Conservation (phyloP, 2,329 filamentous ascomycete genomes). For the Paradendryphiella salina region DNA sequence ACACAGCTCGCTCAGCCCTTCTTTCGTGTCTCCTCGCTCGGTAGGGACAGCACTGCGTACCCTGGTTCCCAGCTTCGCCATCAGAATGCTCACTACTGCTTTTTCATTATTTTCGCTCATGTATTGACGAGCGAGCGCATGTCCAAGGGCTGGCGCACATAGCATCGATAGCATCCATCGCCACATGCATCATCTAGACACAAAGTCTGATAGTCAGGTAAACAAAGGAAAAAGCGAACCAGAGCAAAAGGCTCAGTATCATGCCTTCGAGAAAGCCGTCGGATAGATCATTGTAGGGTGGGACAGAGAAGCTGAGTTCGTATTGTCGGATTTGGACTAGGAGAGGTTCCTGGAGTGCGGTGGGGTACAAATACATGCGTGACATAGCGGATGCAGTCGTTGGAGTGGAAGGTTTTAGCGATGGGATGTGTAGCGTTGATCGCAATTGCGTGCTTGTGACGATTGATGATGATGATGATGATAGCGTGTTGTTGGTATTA, state of each 20-base stretch:
- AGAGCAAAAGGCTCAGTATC: slow-evolving; percentile 9
- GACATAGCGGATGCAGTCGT: slow-evolving; percentile 1
- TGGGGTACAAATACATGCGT: slow-evolving; percentile 4
- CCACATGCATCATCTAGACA: not conserved
- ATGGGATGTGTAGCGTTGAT: not conserved
- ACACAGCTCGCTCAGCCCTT: too few relatives aligned
- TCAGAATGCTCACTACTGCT: too few relatives aligned
- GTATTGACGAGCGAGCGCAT: not conserved
- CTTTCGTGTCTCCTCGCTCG: too few relatives aligned
- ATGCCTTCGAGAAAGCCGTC: slow-evolving; percentile 12
- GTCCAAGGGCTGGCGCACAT: not conserved
- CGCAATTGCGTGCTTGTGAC: not conserved
- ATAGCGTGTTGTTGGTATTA: not conserved
- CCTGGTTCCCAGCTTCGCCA: too few relatives aligned
- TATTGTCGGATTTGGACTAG: not conserved
- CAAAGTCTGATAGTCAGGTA: not conserved
- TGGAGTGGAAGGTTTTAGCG: not conserved
- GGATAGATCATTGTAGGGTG: slow-evolving; percentile 2
- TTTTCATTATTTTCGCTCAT: not conserved
- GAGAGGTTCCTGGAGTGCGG: not conserved
- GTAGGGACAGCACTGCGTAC: too few relatives aligned
- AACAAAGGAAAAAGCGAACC: slow-evolving; percentile 13
- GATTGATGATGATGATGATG: not conserved
- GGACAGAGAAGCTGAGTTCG: not conserved
- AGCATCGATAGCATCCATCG: not conserved